A percentile compares a stretch with the other conserved stretches of the same genome.
Conservation (phyloP, 257 asterid species). For the Plantago elongata region DNA sequence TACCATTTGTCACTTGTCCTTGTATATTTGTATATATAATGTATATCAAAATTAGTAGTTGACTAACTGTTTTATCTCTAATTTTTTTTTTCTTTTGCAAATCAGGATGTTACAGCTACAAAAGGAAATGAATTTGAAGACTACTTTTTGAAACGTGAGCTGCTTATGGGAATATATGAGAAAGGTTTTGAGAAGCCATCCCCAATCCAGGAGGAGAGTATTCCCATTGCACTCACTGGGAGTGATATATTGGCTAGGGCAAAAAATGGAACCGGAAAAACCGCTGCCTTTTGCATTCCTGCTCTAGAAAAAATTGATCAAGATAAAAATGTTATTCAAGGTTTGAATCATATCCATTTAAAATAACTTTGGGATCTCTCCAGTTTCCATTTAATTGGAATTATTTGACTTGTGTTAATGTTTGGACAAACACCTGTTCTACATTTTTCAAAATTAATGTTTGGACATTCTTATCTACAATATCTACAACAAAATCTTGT, state of each 20-base stretch:
- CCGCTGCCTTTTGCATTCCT: slow-evolving; percentile 91
- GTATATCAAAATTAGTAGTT: slow-evolving; percentile 5
- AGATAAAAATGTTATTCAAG: slow-evolving; percentile 83
- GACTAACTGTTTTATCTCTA: slow-evolving; percentile 1
- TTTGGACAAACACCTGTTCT: too few species aligned
- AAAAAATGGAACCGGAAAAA: slow-evolving; percentile 92
- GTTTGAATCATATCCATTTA: slow-evolving; percentile 25
- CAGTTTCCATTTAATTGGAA: too few species aligned
- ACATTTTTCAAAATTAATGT: too few species aligned
- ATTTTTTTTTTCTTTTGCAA: slow-evolving; percentile 21
- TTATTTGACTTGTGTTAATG: too few species aligned
- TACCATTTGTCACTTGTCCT: not conserved
- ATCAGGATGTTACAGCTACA: slow-evolving; percentile 87
- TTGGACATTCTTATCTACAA: too few species aligned
- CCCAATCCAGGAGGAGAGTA: slow-evolving; percentile 94
- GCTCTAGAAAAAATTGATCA: slow-evolving; percentile 83
- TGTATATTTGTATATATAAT: not conserved
- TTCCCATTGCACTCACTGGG: slow-evolving; percentile 89
- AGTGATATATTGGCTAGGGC: slow-evolving; percentile 92
- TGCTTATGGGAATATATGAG: slow-evolving; percentile 94
- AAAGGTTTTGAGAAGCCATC: slow-evolving; percentile 95
- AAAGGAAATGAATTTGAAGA: slow-evolving; percentile 90
- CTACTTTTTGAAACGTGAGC: slow-evolving; percentile 82
- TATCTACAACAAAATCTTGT: too few species aligned
- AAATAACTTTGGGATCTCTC: too few species aligned